Conservation (phyloP, 305 asterid species). For the Fraxinus nigra region DNA sequence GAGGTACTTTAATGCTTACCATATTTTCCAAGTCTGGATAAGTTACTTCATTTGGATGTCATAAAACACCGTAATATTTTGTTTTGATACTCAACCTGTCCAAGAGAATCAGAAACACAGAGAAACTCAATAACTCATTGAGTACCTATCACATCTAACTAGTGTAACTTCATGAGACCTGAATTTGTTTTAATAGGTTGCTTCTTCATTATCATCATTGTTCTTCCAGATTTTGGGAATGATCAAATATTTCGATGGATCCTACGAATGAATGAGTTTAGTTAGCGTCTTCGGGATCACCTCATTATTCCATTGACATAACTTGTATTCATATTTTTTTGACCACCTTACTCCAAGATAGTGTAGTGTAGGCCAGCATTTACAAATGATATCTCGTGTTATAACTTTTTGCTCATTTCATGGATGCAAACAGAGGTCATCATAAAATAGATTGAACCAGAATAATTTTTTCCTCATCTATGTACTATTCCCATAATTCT, state of each 20-base stretch:
- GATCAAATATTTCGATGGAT: background rate
- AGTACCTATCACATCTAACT: background rate
- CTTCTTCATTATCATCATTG: background rate
- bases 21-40: conserved; percentile 11
- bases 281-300: background rate
- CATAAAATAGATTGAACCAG: background rate
- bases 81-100: conserved; percentile 5
- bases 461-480: background rate
- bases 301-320: background rate
- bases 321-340: background rate
- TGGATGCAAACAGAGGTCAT: background rate
- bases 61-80: background rate
- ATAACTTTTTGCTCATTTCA: background rate
- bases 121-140: background rate
- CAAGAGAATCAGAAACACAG: background rate
- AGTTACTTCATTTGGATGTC: conserved; percentile 9
- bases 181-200: background rate
- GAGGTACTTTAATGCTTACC: conserved; percentile 53
- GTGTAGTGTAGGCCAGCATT: background rate
- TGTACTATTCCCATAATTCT: background rate
- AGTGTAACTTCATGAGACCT: background rate
- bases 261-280: background rate
- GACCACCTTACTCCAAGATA: background rate
- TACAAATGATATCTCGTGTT: background rate
- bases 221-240: background rate